A percentile compares a stretch with the other conserved stretches of the same genome.
Evolutionary conservation across 441 rosid species (phyloP).

Genomic region (Adansonia rubrostipa): DNA sequence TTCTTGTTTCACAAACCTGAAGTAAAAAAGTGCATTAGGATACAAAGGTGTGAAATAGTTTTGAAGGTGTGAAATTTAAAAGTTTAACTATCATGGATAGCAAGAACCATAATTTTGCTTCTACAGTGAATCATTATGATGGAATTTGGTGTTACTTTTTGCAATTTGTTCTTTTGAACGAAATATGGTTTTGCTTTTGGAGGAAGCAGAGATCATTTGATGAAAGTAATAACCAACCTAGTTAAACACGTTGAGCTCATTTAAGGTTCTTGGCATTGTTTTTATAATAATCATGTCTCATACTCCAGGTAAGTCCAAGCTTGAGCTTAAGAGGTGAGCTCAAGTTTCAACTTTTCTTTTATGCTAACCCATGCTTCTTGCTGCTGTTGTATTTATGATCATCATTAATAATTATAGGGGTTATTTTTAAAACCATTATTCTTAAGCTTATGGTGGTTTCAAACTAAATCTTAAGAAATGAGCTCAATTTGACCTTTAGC

Average conservation of each 20-base stretch:
- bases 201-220: not conserved
- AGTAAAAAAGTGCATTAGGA: not conserved
- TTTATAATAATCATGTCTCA: not conserved
- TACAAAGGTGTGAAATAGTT: not conserved
- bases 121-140: not conserved
- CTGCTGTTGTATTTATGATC: not conserved
- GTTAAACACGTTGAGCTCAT: not conserved
- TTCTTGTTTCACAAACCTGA: not conserved
- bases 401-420: not conserved
- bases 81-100: constrained; percentile 6
- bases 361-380: not conserved
- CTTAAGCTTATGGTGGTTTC: not conserved
- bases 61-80: not conserved
- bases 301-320: not conserved
- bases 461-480: constrained; percentile 9
- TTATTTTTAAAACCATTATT: not conserved
- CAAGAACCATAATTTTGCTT: constrained; percentile 6
- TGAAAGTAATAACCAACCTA: constrained; percentile 5
- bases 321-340: constrained; percentile 1
- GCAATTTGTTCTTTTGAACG: not conserved
- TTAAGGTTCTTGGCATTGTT: not conserved
- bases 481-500: not conserved
- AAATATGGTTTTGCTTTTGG: constrained; percentile 1
- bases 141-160: constrained; percentile 12
- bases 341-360: not conserved